A percentile compares a stretch with the other conserved stretches of the same genome.
Evolutionary conservation across 2,329 filamentous ascomycete species (phyloP).

Genomic region (Mariannaea elegans): DNA sequence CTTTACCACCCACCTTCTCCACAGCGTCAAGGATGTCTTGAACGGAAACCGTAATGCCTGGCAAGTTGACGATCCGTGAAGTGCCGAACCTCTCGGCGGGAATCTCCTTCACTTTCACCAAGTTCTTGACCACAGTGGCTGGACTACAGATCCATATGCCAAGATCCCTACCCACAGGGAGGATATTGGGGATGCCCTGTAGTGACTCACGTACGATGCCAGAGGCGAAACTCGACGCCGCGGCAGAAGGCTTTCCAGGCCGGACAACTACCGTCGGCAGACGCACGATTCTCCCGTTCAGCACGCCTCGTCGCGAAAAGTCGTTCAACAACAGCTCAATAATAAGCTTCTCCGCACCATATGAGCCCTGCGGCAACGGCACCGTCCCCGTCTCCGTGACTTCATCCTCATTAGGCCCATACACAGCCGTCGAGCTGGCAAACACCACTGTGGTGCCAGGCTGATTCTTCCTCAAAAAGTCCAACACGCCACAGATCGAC

Average conservation of each 20-base stretch:
- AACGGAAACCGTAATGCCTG: constrained; percentile 61
- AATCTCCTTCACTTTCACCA: constrained; percentile 55
- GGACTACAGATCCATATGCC: constrained; percentile 63
- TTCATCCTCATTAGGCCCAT: constrained; percentile 48
- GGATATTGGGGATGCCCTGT: constrained; percentile 54
- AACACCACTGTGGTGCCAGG: constrained; percentile 65
- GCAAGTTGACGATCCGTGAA: constrained; percentile 59
- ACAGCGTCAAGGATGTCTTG: constrained; percentile 62
- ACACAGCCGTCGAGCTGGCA: constrained; percentile 67
- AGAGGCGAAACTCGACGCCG: constrained; percentile 67
- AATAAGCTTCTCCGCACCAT: constrained; percentile 70
- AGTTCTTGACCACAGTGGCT: constrained; percentile 57
- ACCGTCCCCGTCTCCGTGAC: constrained; percentile 38
- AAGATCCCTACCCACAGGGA: constrained; percentile 57
- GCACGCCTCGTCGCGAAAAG: constrained; percentile 58
- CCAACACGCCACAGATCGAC: constrained; percentile 62
- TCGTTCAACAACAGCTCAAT: constrained; percentile 56
- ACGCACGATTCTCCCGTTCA: constrained; percentile 65
- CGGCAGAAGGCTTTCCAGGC: constrained; percentile 67
- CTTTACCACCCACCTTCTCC: constrained; percentile 56
- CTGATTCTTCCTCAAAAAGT: constrained; percentile 54
- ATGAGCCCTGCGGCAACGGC: constrained; percentile 63
- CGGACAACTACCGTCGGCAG: constrained; percentile 70
- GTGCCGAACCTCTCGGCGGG: constrained; percentile 49
- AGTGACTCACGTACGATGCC: constrained; percentile 69